Base-by-base conservation (phyloP, 768 basidiomycete species). In the Clavulina sp. region DNA sequence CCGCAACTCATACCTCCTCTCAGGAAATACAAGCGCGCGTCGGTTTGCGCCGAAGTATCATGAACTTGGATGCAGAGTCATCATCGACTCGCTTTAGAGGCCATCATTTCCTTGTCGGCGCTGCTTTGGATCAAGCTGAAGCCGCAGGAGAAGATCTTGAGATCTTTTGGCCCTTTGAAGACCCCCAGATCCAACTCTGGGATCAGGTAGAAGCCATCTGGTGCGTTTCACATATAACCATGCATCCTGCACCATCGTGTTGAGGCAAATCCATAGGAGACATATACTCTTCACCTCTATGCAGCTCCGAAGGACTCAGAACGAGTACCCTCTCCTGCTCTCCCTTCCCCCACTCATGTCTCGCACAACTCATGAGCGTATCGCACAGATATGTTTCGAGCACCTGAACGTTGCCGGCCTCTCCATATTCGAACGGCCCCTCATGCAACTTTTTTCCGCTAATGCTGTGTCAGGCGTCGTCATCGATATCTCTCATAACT, bases 371-470 rank as follows among this genome's bases (percentile, higher is more conserved):
- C 75, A 81, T 63, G 84, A 91, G 61, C 72, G 72, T 41, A 73
- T 82, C 58, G 82, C 80, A 58, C 86, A 83, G 60, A 72, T 85
- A 34, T 86, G 92, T 66, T 95, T 95, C 59, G 89, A 93, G 61
- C 81, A 84, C 24, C 85, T 92, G 74, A 89, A 91, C 61, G 81
- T 83, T 26, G 81, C 91, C 5, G 84, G 79, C 16, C 76, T 92
- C 57, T 74, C 75, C 51, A 71, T 91, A 57, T 69, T 89, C 48
- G 82, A 91, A 52, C 83, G 87, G 0, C 81, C 89, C 21, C 74
- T 89, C 64, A 76, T 84, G 5, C 84, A 89, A 57, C 67, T 92
- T 41, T 92, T 85, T 64, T 77, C 87, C 21, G 75, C 75, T 16
- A 81, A 80, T 57, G 71, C 71, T 51, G 70, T 84, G 53, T 76